These are phyloP conservation scores for Wickerhamomyces bovis DNA, from an alignment of 805 yeast species.

Conservation along the genomic window DNA sequence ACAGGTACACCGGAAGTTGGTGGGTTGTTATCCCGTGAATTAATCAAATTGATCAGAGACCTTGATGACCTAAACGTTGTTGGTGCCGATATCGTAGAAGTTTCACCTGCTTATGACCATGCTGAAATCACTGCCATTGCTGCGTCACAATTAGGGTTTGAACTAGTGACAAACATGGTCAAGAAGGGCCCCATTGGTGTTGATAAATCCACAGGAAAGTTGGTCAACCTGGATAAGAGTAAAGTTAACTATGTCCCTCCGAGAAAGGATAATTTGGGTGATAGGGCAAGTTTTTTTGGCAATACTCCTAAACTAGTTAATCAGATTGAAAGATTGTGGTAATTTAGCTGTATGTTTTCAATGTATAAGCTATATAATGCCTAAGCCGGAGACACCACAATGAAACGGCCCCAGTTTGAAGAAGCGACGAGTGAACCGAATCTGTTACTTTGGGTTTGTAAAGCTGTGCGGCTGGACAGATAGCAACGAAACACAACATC, in stretches of 20 bases:
- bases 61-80: slow-evolving; percentile 55
- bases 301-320: background rate
- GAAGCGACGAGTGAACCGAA: too few relatives aligned
- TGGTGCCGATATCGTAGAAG: slow-evolving; percentile 77
- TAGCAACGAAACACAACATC: too few relatives aligned
- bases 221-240: background rate
- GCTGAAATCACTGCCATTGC: slow-evolving; percentile 64
- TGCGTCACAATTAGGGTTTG: slow-evolving; percentile 68
- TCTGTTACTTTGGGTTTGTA: too few relatives aligned
- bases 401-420: too few relatives aligned
- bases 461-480: too few relatives aligned
- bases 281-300: background rate
- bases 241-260: background rate
- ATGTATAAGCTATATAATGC: too few relatives aligned
- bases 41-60: slow-evolving; percentile 52
- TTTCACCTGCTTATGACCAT: slow-evolving; percentile 57
- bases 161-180: slow-evolving; percentile 69
- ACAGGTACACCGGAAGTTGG: slow-evolving; percentile 79
- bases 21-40: slow-evolving; percentile 64
- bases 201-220: slow-evolving; percentile 7
- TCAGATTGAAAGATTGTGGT: background rate
- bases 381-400: too few relatives aligned
- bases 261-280: background rate
- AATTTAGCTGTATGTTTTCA: too few relatives aligned
- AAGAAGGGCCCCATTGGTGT: slow-evolving; percentile 40